phyloP scores from a whole-genome alignment of 345 rosid genomes.

The Lenwebbia sp. region DNA sequence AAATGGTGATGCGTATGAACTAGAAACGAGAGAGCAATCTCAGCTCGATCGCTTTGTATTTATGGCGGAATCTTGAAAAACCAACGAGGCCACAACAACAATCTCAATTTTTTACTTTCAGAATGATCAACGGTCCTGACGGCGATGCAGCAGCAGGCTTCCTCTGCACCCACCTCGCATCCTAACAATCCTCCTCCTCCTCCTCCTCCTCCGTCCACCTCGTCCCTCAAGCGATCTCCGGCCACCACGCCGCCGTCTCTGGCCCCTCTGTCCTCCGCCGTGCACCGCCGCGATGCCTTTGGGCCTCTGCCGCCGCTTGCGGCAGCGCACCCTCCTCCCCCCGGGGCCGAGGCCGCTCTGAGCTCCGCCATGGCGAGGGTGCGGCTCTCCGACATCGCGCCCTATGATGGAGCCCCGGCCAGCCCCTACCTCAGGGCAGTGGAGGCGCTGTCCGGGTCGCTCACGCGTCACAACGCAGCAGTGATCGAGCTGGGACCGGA shows the following conservation, averaged over 20 bases:
- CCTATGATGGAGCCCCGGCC: constrained; percentile 73
- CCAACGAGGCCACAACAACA: not conserved
- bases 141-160: constrained; percentile 28
- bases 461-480: constrained; percentile 75
- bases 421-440: constrained; percentile 58
- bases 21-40: not conserved
- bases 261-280: constrained; percentile 17
- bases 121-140: constrained; percentile 42
- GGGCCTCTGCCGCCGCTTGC: not conserved
- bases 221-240: not conserved
- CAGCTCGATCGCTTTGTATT: not conserved
- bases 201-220: not conserved
- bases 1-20: not conserved
- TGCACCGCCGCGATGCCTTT: constrained; percentile 23
- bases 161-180: constrained; percentile 21
- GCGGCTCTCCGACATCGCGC: constrained; percentile 52
- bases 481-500: constrained; percentile 73
- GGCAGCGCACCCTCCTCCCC: not conserved
- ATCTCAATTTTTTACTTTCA: not conserved
- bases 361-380: constrained; percentile 40
- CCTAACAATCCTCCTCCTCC: constrained; percentile 8
- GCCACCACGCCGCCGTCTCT: not conserved
- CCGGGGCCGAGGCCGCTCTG: constrained; percentile 23
- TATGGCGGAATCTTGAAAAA: not conserved
- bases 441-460: constrained; percentile 73